Percentiles rank a stretch among this genome's conserved stretches.
Conservation (phyloP, 257 asterid genomes). For the Linaria vulgaris region DNA sequence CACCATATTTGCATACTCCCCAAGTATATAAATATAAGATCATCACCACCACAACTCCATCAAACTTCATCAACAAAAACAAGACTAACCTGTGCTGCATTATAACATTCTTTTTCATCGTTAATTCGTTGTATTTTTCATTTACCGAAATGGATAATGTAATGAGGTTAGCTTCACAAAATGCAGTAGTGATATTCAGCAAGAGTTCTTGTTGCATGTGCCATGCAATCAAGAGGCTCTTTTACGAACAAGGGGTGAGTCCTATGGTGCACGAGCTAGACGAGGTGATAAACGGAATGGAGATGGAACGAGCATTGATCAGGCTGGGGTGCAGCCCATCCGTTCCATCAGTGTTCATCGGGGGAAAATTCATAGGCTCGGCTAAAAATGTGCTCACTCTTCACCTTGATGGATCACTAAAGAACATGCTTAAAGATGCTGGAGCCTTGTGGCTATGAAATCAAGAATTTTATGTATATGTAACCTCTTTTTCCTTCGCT, state of each 20-base stretch:
- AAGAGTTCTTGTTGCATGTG: conserved; percentile 72
- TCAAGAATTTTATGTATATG: background rate
- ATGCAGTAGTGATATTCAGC: conserved; percentile 58
- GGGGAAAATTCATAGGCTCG: conserved; percentile 59
- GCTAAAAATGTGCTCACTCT: conserved; percentile 51
- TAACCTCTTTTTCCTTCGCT: background rate
- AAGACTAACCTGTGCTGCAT: too few species aligned
- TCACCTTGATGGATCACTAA: conserved; percentile 62
- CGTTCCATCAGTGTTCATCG: conserved; percentile 65
- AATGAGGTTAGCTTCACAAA: conserved; percentile 40
- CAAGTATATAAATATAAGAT: too few species aligned
- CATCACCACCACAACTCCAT: too few species aligned
- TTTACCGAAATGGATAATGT: conserved; percentile 38
- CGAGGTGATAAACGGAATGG: conserved; percentile 42
- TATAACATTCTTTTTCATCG: too few species aligned
- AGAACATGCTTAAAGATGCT: conserved; percentile 68
- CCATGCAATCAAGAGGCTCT: conserved; percentile 54
- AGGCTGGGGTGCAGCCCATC: conserved; percentile 60
- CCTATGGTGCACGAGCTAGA: conserved; percentile 52
- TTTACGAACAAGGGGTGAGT: conserved; percentile 56
- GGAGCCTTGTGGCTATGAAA: conserved; percentile 52
- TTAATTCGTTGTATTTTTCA: too few species aligned
- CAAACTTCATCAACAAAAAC: too few species aligned
- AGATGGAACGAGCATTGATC: conserved; percentile 53
- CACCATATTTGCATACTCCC: too few species aligned